These are phyloP conservation scores for Dioszegia aurantiaca DNA, from an alignment of 768 basidiomycete species.

Conservation along the genomic window DNA sequence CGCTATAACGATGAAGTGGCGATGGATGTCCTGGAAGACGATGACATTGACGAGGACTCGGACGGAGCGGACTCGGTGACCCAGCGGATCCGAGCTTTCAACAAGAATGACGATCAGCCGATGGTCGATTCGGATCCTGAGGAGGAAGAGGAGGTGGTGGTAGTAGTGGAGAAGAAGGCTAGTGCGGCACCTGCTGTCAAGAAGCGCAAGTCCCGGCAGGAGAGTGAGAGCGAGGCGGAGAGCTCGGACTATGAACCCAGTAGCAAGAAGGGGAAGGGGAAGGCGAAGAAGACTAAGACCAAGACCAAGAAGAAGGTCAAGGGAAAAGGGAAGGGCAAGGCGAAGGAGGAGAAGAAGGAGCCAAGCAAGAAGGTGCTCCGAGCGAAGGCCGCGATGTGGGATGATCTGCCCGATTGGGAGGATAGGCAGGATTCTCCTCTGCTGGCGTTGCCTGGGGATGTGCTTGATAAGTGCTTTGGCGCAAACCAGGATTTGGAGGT, in stretches of 20 bases:
- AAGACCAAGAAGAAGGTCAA: not conserved
- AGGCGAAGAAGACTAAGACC: not conserved
- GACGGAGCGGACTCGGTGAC: not conserved
- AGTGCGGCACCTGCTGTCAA: too few species aligned
- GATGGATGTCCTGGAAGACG: too few species aligned
- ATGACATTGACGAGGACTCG: not conserved
- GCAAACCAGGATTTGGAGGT: conserved; percentile 9
- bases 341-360: not conserved
- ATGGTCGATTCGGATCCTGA: too few species aligned
- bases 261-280: not conserved
- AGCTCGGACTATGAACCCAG: too few species aligned
- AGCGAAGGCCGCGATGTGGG: conserved; percentile 9
- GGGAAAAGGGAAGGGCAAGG: conserved; percentile 1
- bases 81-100: not conserved
- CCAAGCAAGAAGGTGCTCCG: not conserved
- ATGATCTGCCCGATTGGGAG: conserved; percentile 21
- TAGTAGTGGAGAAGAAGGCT: too few species aligned
- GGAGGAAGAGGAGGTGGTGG: too few species aligned
- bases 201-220: too few species aligned
- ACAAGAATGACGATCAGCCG: not conserved
- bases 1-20: too few species aligned
- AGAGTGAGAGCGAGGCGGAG: too few species aligned
- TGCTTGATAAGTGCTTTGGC: conserved; percentile 21
- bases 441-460: conserved; percentile 4
- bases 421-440: conserved; percentile 11